Conservation (phyloP, 2,329 filamentous ascomycete genomes). For the Exophiala calicioides region DNA sequence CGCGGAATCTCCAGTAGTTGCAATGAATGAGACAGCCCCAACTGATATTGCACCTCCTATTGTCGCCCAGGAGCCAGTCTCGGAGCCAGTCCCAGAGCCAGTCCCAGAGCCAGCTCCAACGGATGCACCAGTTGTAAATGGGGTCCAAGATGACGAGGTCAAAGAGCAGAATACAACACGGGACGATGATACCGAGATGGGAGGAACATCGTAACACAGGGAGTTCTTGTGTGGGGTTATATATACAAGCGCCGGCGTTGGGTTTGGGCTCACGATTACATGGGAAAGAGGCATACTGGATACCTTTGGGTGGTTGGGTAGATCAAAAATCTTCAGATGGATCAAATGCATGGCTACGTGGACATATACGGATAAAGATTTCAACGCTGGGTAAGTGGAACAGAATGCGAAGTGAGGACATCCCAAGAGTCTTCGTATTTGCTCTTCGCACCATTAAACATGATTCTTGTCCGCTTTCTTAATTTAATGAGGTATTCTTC, state of each 20-base stretch:
- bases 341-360: too few relatives aligned
- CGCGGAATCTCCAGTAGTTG: constrained; percentile 6
- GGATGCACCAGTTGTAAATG: constrained; percentile 14
- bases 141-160: constrained; percentile 12
- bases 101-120: background rate
- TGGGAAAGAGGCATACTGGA: constrained; percentile 4
- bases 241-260: constrained; percentile 18
- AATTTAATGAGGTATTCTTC: too few relatives aligned
- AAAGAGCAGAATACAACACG: constrained; percentile 4
- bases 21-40: constrained; percentile 10
- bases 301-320: constrained; percentile 14
- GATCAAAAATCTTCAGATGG: too few relatives aligned
- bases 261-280: background rate
- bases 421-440: too few relatives aligned
- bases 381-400: background rate
- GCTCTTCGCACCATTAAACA: too few relatives aligned
- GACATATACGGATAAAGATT: too few relatives aligned
- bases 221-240: background rate
- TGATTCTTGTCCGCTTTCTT: too few relatives aligned
- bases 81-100: constrained; percentile 3
- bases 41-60: background rate
- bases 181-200: constrained; percentile 28
- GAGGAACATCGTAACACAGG: constrained; percentile 21
- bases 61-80: background rate
- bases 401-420: background rate